phyloP scores from a whole-genome alignment of 306 rosid species.

The Gastrolobium villosum region DNA sequence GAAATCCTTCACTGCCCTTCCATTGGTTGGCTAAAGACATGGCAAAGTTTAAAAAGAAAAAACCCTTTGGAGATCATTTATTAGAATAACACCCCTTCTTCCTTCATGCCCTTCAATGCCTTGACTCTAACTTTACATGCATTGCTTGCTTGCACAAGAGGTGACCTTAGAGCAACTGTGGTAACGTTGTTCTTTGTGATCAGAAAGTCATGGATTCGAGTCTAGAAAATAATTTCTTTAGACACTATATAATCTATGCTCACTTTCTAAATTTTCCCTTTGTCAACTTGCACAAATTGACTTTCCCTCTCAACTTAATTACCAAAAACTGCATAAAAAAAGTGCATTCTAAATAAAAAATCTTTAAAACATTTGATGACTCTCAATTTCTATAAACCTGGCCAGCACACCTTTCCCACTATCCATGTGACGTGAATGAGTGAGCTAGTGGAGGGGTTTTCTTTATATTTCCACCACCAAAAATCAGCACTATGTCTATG shows the following conservation, averaged over 20 bases:
- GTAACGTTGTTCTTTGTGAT: too few species aligned
- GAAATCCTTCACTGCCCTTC: slow-evolving; percentile 66
- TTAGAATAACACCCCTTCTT: not conserved
- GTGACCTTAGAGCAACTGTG: too few species aligned
- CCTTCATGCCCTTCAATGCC: not conserved
- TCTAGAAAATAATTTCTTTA: too few species aligned
- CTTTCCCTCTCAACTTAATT: slow-evolving; percentile 11
- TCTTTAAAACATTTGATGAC: slow-evolving; percentile 43
- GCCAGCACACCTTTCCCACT: slow-evolving; percentile 64
- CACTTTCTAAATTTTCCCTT: not conserved
- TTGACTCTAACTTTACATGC: not conserved
- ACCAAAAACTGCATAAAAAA: slow-evolving; percentile 30
- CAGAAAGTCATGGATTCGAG: too few species aligned
- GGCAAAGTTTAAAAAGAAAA: slow-evolving; percentile 47
- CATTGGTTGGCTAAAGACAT: slow-evolving; percentile 74
- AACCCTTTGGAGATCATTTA: not conserved
- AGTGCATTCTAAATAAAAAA: slow-evolving; percentile 21
- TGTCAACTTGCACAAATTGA: not conserved
- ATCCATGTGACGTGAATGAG: slow-evolving; percentile 64
- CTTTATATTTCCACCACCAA: slow-evolving; percentile 57
- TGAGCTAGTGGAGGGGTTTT: slow-evolving; percentile 51
- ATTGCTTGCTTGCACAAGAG: too few species aligned
- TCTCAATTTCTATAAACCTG: slow-evolving; percentile 53
- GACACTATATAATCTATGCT: too few species aligned
- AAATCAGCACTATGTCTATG: slow-evolving; percentile 44